phyloP scores from a whole-genome alignment of 106 monocot species.

The Apostasia shenzhenica region DNA sequence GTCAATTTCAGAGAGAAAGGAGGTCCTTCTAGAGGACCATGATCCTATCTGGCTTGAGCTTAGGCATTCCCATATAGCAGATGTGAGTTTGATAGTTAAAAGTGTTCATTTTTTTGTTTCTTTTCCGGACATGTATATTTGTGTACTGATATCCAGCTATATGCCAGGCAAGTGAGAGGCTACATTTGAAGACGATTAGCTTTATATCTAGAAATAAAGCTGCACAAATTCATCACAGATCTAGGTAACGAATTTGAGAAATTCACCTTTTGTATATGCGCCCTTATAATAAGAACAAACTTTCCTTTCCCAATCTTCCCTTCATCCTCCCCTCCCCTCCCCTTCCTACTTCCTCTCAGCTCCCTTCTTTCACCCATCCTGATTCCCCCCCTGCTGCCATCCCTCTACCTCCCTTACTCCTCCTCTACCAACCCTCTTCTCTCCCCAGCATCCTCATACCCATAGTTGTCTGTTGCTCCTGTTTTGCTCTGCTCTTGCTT shows the following conservation, averaged over 20 bases:
- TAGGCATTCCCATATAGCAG: slow-evolving; percentile 79
- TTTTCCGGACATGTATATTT: neutral
- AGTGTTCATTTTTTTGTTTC: slow-evolving; percentile 1
- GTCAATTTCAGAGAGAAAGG: slow-evolving; percentile 68
- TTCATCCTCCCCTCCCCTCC: neutral
- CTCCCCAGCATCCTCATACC: neutral
- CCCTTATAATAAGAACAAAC: neutral
- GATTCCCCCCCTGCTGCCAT: too few relatives aligned
- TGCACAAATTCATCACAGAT: slow-evolving; percentile 63
- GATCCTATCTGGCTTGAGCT: slow-evolving; percentile 92
- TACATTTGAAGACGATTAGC: slow-evolving; percentile 80
- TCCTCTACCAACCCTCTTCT: neutral
- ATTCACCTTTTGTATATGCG: neutral
- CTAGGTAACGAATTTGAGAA: slow-evolving; percentile 33
- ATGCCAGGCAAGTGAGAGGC: slow-evolving; percentile 76
- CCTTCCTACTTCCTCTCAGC: too few relatives aligned
- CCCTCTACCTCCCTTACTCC: neutral
- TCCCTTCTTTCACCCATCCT: too few relatives aligned
- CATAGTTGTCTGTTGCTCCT: neutral
- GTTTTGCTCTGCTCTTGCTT: neutral
- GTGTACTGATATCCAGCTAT: neutral
- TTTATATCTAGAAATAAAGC: slow-evolving; percentile 89
- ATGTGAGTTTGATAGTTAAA: slow-evolving; percentile 31
- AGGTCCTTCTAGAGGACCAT: slow-evolving; percentile 89
- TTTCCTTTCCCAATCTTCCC: neutral